Evolutionary conservation across 495 filamentous ascomycete genomes (phyloP), one percentile per base, ranked within the genome.

Genomic region (Penicillium roqueforti): DNA sequence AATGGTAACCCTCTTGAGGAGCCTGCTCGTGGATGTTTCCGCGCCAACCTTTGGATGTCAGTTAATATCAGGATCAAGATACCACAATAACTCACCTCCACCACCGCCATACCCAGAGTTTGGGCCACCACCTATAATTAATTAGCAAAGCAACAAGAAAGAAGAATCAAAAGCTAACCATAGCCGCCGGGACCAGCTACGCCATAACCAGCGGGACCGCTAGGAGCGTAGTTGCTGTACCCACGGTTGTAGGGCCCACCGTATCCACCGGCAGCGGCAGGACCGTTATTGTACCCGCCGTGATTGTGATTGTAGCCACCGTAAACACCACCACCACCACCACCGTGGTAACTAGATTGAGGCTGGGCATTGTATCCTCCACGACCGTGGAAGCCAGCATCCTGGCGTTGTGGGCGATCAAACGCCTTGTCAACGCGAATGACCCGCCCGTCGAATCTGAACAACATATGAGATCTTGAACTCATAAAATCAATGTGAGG

Each of bases 371-470:
- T 72, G 60, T 76, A 76, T 47, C 71, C 72, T 36, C 74, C 74
- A 29, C 74, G 73, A 29, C 76, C 74, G 29, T 76, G 71, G 63
- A 73, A 77, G 39, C 76, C 76, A 43, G 61, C 66, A 22, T 68
- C 62, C 48, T 56, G 47, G 36, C 66, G 60, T 46, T 46, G 58
- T 34, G 80, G 73, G 60, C 85, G 85, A 69, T 97, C 91, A 41
- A 89, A 92, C 46, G 93, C 95, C 68, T 89, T 96, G 76, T 97
- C 93, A 43, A 99, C 93, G 54, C 95, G 92, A 64, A 99, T 97
- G 50, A 80, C 82, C 52, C 93, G 92, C 43, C 93, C 93, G 74
- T 99, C 93, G 65, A 99, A 97, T 63, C 93, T 98, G 61, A 6
- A 26, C 11, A 34, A 48, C 22, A 22, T 11, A 23, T 53, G 2